These are phyloP conservation scores for Dactylis glomerata DNA, from an alignment of 176 grass and related monocot species.

Conservation along the genomic window DNA sequence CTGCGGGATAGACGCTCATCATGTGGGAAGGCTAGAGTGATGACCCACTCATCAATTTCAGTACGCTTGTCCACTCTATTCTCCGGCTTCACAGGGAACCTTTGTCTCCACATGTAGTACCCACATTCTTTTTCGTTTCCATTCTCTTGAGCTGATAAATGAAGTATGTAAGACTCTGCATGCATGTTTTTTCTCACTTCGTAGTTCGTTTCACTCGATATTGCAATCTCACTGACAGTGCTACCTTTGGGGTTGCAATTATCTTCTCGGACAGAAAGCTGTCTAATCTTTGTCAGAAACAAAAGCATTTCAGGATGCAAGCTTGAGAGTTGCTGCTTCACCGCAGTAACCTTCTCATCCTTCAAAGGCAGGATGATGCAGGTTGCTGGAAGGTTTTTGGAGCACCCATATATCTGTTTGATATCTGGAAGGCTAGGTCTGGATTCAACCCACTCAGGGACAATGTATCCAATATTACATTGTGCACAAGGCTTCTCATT, in stretches of 20 bases:
- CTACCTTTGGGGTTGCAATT: not conserved
- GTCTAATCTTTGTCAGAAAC: conserved; percentile 63
- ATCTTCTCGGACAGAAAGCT: conserved; percentile 46
- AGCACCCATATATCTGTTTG: conserved; percentile 40
- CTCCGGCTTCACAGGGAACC: conserved; percentile 57
- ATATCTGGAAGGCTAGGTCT: conserved; percentile 51
- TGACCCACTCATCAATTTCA: conserved; percentile 68
- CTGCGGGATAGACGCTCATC: conserved; percentile 41
- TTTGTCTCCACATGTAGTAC: conserved; percentile 87
- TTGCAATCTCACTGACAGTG: conserved; percentile 46
- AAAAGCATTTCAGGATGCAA: conserved; percentile 70
- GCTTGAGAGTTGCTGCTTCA: conserved; percentile 66
- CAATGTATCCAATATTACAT: conserved; percentile 74
- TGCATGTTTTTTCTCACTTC: conserved; percentile 42
- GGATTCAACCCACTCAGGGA: conserved; percentile 66
- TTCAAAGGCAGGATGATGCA: conserved; percentile 70
- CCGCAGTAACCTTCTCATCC: conserved; percentile 44
- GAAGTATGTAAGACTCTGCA: conserved; percentile 54
- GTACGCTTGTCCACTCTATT: conserved; percentile 52
- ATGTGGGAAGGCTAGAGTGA: conserved; percentile 65
- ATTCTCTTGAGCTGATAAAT: conserved; percentile 45
- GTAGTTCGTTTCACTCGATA: conserved; percentile 51
- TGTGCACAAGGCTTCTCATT: conserved; percentile 61
- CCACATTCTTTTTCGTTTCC: conserved; percentile 46
- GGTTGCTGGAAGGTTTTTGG: conserved; percentile 51